Evolutionary conservation across 257 asterid genomes (phyloP), one percentile per base, ranked within the genome.

Genomic region (Asclepias syriaca): DNA sequence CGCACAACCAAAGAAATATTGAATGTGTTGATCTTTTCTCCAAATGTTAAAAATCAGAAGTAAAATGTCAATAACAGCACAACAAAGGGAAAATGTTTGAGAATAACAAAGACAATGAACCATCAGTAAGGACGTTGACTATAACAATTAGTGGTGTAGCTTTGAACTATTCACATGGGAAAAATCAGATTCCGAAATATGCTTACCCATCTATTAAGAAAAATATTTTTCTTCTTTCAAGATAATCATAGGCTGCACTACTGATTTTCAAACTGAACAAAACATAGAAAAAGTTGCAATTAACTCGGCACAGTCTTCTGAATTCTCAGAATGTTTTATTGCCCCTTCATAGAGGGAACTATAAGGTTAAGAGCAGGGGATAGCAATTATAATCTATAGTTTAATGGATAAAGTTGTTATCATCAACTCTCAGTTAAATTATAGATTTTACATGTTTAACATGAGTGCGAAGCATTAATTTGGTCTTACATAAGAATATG

Each of bases 1-100:
- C 69, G 98, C 19, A 87, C 95, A 71, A 93, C 98, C 83, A 83
- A n/a, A 51, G 98, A 93, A 72, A 93, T 89, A 85, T 93, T 89
- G 85, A 92, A 90, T 49, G 96, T 93, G 18, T 93, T 89, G 56
- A 82, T 78, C 85, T 82, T 61, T 71, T 18, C 21, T 18, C 65
- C 43, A 45, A 50, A 56, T 5, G 22, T 37, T 5, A 57, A 59
- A 66, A 43, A 60, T 56, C 9, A 39, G 3, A 65, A 46, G 70
- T 40, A 24, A 67, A 58, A 71, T 71, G 49, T 72, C 39, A n/a
- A n/a, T 21, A 43, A 37, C 16, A 37, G 29, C 18, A 34, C 21
- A 6, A 0, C 8, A n/a, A 43, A 55, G 12, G 24, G 32, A 58
- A 34, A 19, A 45, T 21, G 27, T 11, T 55, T 24, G 45, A 24